phyloP scores from a whole-genome alignment of 2,329 filamentous ascomycete species.

The Xylariales sp. region DNA sequence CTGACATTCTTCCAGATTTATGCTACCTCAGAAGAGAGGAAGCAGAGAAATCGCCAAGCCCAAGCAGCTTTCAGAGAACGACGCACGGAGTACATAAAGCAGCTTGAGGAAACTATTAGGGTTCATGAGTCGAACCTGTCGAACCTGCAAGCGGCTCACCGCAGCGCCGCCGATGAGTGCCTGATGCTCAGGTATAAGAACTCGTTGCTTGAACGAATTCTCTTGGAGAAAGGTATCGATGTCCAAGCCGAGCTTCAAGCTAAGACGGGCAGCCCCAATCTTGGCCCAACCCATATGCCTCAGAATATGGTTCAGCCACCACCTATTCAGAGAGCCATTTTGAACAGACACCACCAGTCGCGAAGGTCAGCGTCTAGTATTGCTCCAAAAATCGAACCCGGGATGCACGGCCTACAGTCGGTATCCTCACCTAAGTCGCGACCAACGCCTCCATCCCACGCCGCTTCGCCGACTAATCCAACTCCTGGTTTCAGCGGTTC shows the following conservation, averaged over 20 bases:
- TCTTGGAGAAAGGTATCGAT: slow-evolving; percentile 97
- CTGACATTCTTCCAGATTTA: slow-evolving; percentile 66
- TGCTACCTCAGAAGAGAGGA: slow-evolving; percentile 96
- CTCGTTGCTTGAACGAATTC: slow-evolving; percentile 87
- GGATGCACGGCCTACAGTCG: slow-evolving; percentile 44
- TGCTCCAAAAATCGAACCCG: slow-evolving; percentile 67
- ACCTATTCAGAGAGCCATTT: slow-evolving; percentile 73
- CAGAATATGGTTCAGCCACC: slow-evolving; percentile 69
- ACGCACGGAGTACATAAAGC: slow-evolving; percentile 98
- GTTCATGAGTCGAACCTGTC: slow-evolving; percentile 93
- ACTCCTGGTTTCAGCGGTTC: slow-evolving; percentile 36
- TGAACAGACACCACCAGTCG: slow-evolving; percentile 70
- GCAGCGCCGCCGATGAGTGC: slow-evolving; percentile 92
- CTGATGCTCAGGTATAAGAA: slow-evolving; percentile 99
- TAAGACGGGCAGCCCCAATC: slow-evolving; percentile 83
- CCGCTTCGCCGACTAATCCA: slow-evolving; percentile 50
- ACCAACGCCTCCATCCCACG: slow-evolving; percentile 77
- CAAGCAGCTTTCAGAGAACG: slow-evolving; percentile 96
- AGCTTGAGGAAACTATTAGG: slow-evolving; percentile 94
- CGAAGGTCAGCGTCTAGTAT: slow-evolving; percentile 70
- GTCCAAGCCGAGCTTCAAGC: slow-evolving; percentile 92
- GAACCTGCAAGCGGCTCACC: slow-evolving; percentile 88
- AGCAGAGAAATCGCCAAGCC: slow-evolving; percentile 94
- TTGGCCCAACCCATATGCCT: slow-evolving; percentile 64
- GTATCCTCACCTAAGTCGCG: slow-evolving; percentile 65